These are phyloP conservation scores for Mucor circinelloides DNA, from an alignment of 371 early-diverging fungal species.

Conservation along the genomic window DNA sequence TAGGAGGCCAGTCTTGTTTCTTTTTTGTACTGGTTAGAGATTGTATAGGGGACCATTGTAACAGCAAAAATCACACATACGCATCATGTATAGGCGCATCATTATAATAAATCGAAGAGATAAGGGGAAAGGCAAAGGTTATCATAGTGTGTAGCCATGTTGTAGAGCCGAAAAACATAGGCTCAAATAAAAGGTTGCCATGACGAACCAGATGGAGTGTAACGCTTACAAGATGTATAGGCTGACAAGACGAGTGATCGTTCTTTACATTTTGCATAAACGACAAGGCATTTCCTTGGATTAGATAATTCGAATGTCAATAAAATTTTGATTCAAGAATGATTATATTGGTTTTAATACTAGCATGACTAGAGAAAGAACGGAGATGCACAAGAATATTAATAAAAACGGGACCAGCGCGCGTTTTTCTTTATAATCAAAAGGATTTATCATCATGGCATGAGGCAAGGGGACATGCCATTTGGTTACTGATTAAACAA, in stretches of 20 bases:
- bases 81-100: conserved; percentile 1
- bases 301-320: neutral
- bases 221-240: neutral
- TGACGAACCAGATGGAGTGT: neutral
- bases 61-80: neutral
- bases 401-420: conserved; percentile 1
- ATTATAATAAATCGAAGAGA: neutral
- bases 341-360: neutral
- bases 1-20: neutral
- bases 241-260: neutral
- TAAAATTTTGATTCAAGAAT: conserved; percentile 3
- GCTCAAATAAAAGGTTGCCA: neutral
- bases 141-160: neutral
- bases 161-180: neutral
- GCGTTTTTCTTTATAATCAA: neutral
- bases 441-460: conserved; percentile 1
- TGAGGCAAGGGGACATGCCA: neutral
- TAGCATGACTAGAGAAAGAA: neutral
- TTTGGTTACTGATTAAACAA: neutral
- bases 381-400: neutral
- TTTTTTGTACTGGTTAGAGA: neutral
- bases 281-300: neutral
- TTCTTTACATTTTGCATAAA: neutral
- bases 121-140: neutral
- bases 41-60: neutral